phyloP scores from a whole-genome alignment of 2,329 filamentous ascomycete genomes.

The Fusarium annulatum region DNA sequence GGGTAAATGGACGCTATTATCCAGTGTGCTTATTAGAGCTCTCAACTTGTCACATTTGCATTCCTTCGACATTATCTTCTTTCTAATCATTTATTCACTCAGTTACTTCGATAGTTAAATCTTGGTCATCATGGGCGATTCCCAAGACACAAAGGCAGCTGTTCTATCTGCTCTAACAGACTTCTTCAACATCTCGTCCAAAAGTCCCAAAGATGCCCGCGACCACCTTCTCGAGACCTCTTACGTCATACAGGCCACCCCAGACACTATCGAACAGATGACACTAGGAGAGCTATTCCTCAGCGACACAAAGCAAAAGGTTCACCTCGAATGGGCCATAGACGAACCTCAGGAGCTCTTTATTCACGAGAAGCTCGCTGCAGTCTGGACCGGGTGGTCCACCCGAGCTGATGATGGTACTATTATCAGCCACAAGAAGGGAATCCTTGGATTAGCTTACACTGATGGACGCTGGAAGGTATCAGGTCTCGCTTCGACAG shows the following conservation, averaged over 20 bases:
- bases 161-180: slow-evolving; percentile 1
- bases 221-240: slow-evolving; percentile 15
- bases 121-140: neutral
- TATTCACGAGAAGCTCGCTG: neutral
- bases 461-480: slow-evolving; percentile 14
- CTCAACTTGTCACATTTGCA: neutral
- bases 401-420: neutral
- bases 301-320: neutral
- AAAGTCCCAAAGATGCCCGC: neutral
- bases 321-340: neutral
- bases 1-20: neutral
- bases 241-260: slow-evolving; percentile 13
- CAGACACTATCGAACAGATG: slow-evolving; percentile 3
- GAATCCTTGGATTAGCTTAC: neutral
- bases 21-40: neutral
- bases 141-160: neutral
- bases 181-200: slow-evolving; percentile 2
- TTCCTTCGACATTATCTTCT: neutral
- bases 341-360: slow-evolving; percentile 5
- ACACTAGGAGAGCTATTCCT: slow-evolving; percentile 3
- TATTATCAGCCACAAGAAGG: slow-evolving; percentile 6
- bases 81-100: neutral
- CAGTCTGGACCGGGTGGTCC: slow-evolving; percentile 5
- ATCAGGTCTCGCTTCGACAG: slow-evolving; percentile 1
- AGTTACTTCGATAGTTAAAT: rapidly evolving